Conservation (phyloP, 2,329 filamentous ascomycete species). For the Aspergillus sergii region DNA sequence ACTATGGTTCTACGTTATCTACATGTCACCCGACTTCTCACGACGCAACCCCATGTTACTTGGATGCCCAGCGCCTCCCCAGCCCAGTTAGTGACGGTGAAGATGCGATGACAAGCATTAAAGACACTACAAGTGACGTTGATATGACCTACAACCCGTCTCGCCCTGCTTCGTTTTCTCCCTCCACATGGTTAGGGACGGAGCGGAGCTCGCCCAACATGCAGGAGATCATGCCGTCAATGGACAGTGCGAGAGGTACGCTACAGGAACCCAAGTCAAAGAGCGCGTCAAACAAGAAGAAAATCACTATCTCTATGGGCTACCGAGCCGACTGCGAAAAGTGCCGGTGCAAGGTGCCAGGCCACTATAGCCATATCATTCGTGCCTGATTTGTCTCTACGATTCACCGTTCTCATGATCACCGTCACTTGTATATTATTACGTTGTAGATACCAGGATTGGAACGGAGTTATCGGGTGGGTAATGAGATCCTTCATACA, state of each 20-base stretch:
- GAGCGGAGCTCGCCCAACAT: slow-evolving; percentile 5
- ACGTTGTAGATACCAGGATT: slow-evolving; percentile 7
- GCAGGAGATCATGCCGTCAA: slow-evolving; percentile 8
- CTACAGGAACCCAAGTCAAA: background rate
- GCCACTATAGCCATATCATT: slow-evolving; percentile 80
- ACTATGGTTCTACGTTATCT: background rate
- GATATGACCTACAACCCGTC: slow-evolving; percentile 22
- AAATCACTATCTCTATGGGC: slow-evolving; percentile 75
- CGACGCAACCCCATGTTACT: slow-evolving; percentile 13
- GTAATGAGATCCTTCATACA: background rate
- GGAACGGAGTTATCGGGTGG: background rate
- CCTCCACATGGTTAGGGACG: background rate
- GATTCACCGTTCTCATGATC: background rate
- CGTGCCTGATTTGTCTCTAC: slow-evolving; percentile 26
- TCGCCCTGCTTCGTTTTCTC: slow-evolving; percentile 10
- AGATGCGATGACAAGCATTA: slow-evolving; percentile 16
- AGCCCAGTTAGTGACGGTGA: slow-evolving; percentile 45
- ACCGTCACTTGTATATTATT: background rate
- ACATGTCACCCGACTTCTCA: slow-evolving; percentile 3
- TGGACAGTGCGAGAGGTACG: background rate
- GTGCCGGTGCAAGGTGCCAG: slow-evolving; percentile 72
- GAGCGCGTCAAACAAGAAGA: slow-evolving; percentile 34
- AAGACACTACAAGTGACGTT: slow-evolving; percentile 15
- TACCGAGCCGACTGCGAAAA: slow-evolving; percentile 78
- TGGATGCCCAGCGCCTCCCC: slow-evolving; percentile 35